Base-by-base conservation (phyloP, 1,284 basidiomycete species). In the Cerrena zonata region DNA sequence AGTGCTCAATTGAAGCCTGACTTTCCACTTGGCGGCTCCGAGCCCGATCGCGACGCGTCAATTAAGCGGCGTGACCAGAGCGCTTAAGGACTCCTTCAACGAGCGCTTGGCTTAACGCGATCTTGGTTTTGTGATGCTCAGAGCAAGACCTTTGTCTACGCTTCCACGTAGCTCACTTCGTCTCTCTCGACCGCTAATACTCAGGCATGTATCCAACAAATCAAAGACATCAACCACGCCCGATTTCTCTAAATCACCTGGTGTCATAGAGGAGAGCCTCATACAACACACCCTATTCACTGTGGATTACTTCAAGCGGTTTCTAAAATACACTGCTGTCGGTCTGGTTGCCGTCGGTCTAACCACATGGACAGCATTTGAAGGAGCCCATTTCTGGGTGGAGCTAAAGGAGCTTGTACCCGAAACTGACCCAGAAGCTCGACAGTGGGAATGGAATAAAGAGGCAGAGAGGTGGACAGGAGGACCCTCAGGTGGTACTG, bases 381-480 rank as follows among this genome's bases (percentile, higher is more conserved):
- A 86, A 58, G 80, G 73, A 2, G 65, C 77, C 1, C 89, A 92
- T 60, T 58, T 80, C 43, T 91, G 80, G 73, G 80, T 90, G 36
- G 89, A 92, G 66, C 71, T 78, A 34, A 69, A 78, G 22, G 75
- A 72, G 49, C 74, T 91, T 34, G 71, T 73, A 1, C 65, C 77
- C 24, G 75, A 82, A 49, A 60, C 61, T 30, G 79, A 86, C 52
- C 68, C 71, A 26, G 82, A 86, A 45, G 72, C 70, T 5, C 68
- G 67, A 46, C 70, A 68, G 53, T 92, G 81, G 78, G 83, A 84
- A 55, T 93, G 90, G 91, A 76, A 84, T 58, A 63, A 75, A 10
- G 86, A 90, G 53, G 74, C 75, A 30, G 83, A 84, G 52, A 73
- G 74, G 40, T 92, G 89, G 89, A 78, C 86, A 2, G 86, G 87